Evolutionary conservation across 2,329 filamentous ascomycete species (phyloP).

Genomic region (Aspergillus unguis): DNA sequence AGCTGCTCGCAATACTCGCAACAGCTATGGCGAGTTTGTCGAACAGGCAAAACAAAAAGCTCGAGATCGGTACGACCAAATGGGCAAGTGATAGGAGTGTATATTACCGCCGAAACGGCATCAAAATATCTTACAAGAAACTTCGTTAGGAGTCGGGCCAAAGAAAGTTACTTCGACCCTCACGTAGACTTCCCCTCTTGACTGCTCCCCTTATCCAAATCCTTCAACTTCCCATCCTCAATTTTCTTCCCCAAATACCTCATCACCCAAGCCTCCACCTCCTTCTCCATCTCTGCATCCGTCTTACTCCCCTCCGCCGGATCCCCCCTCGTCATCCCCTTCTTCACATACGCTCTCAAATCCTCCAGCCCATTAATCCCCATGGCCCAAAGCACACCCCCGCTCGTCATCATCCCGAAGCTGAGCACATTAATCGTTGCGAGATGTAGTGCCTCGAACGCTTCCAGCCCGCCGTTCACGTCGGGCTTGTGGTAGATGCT

Average conservation of each 20-base stretch:
- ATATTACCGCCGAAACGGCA: constrained; percentile 1
- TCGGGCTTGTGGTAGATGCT: constrained; percentile 41
- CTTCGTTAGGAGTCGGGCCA: not conserved
- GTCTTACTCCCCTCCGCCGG: constrained; percentile 22
- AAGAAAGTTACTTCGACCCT: constrained; percentile 3
- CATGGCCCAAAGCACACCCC: constrained; percentile 71
- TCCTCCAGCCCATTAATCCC: constrained; percentile 71
- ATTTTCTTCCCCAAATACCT: constrained; percentile 42
- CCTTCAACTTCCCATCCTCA: constrained; percentile 48
- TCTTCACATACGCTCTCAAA: constrained; percentile 58
- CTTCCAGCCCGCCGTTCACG: constrained; percentile 67
- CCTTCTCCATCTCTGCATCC: constrained; percentile 50
- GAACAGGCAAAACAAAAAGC: constrained; percentile 47
- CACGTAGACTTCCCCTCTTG: constrained; percentile 24
- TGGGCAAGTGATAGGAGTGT: constrained; percentile 23
- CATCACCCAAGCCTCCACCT: constrained; percentile 54
- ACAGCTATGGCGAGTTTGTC: constrained; percentile 48
- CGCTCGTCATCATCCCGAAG: constrained; percentile 69
- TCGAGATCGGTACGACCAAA: constrained; percentile 46
- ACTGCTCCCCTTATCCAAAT: constrained; percentile 32
- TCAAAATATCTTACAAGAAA: constrained; percentile 4
- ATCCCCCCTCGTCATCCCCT: constrained; percentile 55
- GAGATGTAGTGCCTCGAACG: constrained; percentile 76
- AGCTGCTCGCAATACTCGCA: constrained; percentile 47
- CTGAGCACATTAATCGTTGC: constrained; percentile 82